These are phyloP conservation scores for Nakazawaea siamensis DNA, from an alignment of 805 yeast species.

Conservation along the genomic window DNA sequence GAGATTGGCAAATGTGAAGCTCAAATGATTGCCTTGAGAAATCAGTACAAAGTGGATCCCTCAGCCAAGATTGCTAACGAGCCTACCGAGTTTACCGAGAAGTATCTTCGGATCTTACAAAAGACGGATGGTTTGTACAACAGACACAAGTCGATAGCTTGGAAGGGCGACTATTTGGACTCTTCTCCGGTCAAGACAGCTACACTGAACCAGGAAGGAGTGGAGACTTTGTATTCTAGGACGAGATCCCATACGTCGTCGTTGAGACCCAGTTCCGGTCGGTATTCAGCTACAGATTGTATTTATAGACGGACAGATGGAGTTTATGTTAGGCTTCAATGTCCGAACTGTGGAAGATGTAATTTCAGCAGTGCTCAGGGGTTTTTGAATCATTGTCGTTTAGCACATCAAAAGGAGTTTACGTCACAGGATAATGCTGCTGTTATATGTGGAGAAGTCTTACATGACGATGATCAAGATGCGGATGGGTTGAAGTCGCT, in stretches of 20 bases:
- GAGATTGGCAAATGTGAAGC: constrained; percentile 53
- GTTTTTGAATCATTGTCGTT: constrained; percentile 66
- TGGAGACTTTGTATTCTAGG: constrained; percentile 25
- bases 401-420: constrained; percentile 65
- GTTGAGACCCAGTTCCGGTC: constrained; percentile 41
- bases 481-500: constrained; percentile 36
- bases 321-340: constrained; percentile 55
- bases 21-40: constrained; percentile 43
- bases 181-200: neutral
- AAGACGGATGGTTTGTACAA: constrained; percentile 14
- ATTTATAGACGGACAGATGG: constrained; percentile 66
- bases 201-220: neutral
- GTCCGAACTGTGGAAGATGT: constrained; percentile 58
- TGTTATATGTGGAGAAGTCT: constrained; percentile 48
- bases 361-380: constrained; percentile 79
- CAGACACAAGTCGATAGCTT: constrained; percentile 5
- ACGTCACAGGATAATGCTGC: constrained; percentile 73
- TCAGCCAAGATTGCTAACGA: constrained; percentile 31
- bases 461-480: constrained; percentile 50
- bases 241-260: constrained; percentile 42
- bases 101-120: constrained; percentile 26
- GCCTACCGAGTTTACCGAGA: constrained; percentile 35
- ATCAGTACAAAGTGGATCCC: constrained; percentile 33
- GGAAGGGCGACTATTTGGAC: constrained; percentile 8
- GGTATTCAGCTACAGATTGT: constrained; percentile 33